These are phyloP conservation scores for Talaromyces sp. DNA, from an alignment of 2,329 filamentous ascomycete genomes.

Conservation along the genomic window DNA sequence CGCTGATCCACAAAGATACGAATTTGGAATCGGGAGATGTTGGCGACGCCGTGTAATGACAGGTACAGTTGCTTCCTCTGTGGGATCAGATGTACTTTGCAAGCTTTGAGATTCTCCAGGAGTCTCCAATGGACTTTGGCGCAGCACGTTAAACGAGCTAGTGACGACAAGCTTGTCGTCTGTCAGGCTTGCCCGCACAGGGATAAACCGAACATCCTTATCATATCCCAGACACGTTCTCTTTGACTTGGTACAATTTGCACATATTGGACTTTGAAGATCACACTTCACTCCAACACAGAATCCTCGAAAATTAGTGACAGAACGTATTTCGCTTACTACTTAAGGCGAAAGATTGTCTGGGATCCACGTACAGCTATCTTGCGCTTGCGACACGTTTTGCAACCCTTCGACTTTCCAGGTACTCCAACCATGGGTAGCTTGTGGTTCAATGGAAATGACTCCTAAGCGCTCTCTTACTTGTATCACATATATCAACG, in stretches of 20 bases:
- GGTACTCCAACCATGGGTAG: constrained; percentile 27
- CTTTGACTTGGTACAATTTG: constrained; percentile 30
- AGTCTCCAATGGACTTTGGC: not conserved
- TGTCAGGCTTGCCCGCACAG: constrained; percentile 23
- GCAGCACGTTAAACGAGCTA: constrained; percentile 12
- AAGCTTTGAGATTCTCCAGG: not conserved
- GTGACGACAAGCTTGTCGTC: constrained; percentile 17
- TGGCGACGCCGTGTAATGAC: not conserved
- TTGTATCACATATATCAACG: not conserved
- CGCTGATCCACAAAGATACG: not conserved
- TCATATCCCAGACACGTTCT: constrained; percentile 31
- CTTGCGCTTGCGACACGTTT: constrained; percentile 28
- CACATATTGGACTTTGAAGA: constrained; percentile 28
- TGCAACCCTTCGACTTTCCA: constrained; percentile 27
- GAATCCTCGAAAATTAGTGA: not conserved
- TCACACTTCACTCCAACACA: constrained; percentile 27
- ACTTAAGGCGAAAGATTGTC: not conserved
- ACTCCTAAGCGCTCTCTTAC: too few relatives aligned
- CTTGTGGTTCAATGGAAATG: not conserved
- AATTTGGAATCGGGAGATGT: not conserved
- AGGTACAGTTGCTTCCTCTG: not conserved
- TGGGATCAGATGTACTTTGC: not conserved
- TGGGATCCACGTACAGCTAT: constrained; percentile 22
- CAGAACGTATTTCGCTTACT: not conserved
- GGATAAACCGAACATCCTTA: constrained; percentile 28